Conservation (phyloP, 2,329 filamentous ascomycete genomes). For the Cryphonectria japonica region DNA sequence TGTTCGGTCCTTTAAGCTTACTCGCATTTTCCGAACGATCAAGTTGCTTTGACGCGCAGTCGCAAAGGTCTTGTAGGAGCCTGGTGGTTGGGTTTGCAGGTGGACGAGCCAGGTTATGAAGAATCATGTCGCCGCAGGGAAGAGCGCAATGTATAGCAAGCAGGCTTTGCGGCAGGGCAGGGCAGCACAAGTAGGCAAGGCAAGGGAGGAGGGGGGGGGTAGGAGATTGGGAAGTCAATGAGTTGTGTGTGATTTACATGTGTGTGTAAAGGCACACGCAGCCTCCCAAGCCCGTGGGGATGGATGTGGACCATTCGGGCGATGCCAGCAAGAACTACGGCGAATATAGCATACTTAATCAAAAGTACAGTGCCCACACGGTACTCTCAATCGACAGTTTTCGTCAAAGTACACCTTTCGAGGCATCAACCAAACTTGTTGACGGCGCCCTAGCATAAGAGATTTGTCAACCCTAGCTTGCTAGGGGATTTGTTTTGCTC, state of each 20-base stretch:
- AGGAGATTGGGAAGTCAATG: background rate
- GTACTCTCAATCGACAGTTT: background rate
- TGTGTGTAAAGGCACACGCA: background rate
- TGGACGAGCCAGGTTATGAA: background rate
- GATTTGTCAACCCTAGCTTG: constrained; percentile 6
- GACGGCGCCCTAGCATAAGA: background rate
- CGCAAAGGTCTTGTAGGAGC: background rate
- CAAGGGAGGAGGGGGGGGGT: background rate
- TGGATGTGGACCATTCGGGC: background rate
- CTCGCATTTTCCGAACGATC: background rate
- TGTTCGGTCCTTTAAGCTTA: background rate
- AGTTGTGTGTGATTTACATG: background rate
- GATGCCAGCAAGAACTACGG: background rate
- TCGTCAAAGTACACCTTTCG: background rate
- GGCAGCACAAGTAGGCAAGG: background rate
- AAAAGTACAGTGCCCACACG: background rate
- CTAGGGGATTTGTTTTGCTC: background rate
- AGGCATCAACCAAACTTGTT: background rate
- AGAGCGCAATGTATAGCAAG: background rate
- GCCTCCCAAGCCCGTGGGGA: background rate
- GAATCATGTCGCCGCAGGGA: background rate
- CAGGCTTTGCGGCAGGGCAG: background rate
- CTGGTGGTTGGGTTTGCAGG: background rate
- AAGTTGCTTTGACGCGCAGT: background rate
- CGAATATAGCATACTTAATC: background rate